Conservation (phyloP, 768 basidiomycete species). For the Phanerodontia chrysosporium region DNA sequence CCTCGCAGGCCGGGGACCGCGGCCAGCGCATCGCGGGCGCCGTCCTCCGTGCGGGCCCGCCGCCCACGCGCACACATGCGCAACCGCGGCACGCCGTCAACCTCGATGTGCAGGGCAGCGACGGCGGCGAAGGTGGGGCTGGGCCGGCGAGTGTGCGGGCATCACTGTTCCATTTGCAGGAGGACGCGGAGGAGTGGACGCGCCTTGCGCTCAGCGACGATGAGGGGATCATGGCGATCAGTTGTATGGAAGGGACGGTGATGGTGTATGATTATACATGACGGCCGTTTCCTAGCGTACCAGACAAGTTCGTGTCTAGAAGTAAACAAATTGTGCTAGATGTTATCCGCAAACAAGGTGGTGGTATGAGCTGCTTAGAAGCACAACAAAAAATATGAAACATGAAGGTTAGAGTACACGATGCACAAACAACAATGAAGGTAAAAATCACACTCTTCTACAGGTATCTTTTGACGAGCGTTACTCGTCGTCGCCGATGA, state of each 20-base stretch:
- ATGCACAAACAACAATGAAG: not conserved
- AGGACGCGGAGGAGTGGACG: constrained; percentile 47
- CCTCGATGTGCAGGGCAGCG: not conserved
- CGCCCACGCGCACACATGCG: not conserved
- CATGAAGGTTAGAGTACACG: not conserved
- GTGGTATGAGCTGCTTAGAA: not conserved
- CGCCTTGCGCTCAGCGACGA: constrained; percentile 35
- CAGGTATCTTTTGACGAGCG: not conserved
- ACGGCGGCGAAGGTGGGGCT: not conserved
- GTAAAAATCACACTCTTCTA: not conserved
- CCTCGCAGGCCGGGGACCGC: constrained; percentile 28
- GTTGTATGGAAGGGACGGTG: constrained; percentile 40
- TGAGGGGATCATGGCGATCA: constrained; percentile 33
- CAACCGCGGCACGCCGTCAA: constrained; percentile 7
- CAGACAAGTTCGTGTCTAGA: not conserved
- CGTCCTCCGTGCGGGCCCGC: constrained; percentile 18
- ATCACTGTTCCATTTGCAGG: constrained; percentile 35
- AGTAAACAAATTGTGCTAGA: not conserved
- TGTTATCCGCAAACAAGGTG: not conserved
- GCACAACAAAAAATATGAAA: not conserved
- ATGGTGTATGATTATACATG: constrained; percentile 43
- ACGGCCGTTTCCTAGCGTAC: not conserved
- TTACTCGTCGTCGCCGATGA: constrained; percentile 49
- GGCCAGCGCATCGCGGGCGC: constrained; percentile 61
- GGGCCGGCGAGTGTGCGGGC: constrained; percentile 25